Evolutionary conservation across 129 eudicot genomes (phyloP).

Genomic region (Pseudognaphalium luteoalbum): DNA sequence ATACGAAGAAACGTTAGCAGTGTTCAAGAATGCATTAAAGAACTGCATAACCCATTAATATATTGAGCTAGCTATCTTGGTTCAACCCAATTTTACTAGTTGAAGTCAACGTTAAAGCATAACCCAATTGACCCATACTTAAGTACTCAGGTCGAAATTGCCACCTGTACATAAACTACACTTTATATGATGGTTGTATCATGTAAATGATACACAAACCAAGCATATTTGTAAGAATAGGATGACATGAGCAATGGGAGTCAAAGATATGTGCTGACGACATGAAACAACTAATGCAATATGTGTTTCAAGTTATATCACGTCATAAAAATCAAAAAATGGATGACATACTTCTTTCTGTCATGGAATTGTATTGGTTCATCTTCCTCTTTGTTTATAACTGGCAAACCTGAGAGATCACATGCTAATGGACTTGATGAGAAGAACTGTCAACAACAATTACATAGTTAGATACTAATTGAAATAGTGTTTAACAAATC

Average conservation of each 20-base stretch:
- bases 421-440: conserved; percentile 67
- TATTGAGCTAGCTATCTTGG: no score
- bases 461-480: conserved; percentile 7
- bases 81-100: neutral
- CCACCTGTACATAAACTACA: neutral
- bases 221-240: no score
- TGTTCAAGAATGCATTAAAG: neutral
- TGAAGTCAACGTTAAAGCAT: neutral
- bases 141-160: neutral
- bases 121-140: neutral
- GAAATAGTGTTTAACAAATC: neutral
- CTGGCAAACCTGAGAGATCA: conserved; percentile 51
- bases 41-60: no score
- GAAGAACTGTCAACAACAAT: conserved; percentile 58
- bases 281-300: conserved; percentile 5
- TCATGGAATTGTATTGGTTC: conserved; percentile 38
- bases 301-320: conserved; percentile 5
- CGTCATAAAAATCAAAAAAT: neutral
- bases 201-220: no score
- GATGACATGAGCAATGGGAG: no score
- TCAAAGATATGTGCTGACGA: neutral
- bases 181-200: no score
- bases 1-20: neutral
- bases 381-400: conserved; percentile 46
- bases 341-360: conserved; percentile 47